A percentile compares a stretch with the other conserved stretches of the same genome.
phyloP scores from a whole-genome alignment of 305 asterid genomes.

The Fraxinus albicans region DNA sequence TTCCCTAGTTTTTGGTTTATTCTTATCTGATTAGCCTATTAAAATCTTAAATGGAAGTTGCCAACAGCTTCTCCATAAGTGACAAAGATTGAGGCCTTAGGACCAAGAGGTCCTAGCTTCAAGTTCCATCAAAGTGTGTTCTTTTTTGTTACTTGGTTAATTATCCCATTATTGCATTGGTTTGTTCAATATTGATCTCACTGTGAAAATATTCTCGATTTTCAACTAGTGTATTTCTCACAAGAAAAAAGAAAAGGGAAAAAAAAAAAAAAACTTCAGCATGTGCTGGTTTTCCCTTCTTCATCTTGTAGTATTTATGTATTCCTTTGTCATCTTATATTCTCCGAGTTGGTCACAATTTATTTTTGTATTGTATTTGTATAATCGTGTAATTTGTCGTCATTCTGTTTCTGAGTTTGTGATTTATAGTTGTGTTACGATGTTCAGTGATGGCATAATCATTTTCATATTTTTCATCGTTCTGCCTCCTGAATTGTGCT shows the following conservation, averaged over 20 bases:
- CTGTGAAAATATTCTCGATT: not conserved
- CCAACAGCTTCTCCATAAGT: not conserved
- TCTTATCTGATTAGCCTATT: not conserved
- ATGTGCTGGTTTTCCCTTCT: not conserved
- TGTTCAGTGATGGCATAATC: not conserved
- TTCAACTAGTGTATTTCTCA: not conserved
- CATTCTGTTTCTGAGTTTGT: not conserved
- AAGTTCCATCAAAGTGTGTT: not conserved
- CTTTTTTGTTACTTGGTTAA: not conserved
- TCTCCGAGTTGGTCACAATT: slow-evolving; percentile 1
- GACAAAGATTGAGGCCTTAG: no score
- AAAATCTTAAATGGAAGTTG: not conserved
- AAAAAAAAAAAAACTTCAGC: not conserved
- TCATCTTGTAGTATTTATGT: not conserved
- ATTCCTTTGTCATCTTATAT: not conserved
- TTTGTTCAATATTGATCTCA: not conserved
- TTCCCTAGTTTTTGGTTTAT: not conserved
- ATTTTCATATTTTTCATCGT: not conserved
- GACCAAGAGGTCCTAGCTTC: not conserved
- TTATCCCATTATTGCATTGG: not conserved
- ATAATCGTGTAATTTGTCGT: no score
- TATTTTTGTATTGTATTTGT: no score
- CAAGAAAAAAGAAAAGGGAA: no score
- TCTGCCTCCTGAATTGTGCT: not conserved
- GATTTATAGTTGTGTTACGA: not conserved